Conservation (phyloP, 495 filamentous ascomycete species). For the Tuber melanosporum region DNA sequence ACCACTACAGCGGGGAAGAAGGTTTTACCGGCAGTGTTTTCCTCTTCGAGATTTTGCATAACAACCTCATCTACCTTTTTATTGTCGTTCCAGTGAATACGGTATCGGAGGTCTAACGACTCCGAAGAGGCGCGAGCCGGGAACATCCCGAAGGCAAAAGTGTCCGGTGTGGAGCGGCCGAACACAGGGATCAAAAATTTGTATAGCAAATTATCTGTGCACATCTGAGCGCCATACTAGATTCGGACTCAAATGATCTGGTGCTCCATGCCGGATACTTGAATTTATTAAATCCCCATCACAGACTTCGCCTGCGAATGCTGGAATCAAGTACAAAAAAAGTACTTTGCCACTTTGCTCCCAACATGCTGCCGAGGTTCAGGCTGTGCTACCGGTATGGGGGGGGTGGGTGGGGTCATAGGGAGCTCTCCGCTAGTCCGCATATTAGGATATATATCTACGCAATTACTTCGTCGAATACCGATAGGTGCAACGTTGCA, state of each 20-base stretch:
- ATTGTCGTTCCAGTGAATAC: background rate
- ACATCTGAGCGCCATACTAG: background rate
- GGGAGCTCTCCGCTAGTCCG: background rate
- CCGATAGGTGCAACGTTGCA: conserved; percentile 6
- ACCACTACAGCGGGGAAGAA: background rate
- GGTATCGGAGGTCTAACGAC: background rate
- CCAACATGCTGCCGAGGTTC: background rate
- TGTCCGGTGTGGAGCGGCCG: background rate
- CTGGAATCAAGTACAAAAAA: background rate
- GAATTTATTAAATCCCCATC: background rate
- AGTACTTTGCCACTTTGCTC: background rate
- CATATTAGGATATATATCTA: background rate
- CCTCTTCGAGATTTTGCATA: conserved; percentile 5
- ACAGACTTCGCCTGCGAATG: background rate
- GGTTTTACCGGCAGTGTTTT: conserved; percentile 1
- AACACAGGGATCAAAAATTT: background rate
- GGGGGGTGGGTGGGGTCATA: background rate
- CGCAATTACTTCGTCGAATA: background rate
- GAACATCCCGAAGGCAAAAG: conserved; percentile 3
- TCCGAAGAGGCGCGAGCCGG: conserved; percentile 6
- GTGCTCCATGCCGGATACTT: background rate
- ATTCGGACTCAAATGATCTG: background rate
- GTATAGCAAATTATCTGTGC: background rate
- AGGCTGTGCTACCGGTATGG: background rate
- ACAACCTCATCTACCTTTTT: conserved; percentile 4